These are phyloP conservation scores for Apiotrichum gracile DNA, from an alignment of 1,284 basidiomycete species.

Conservation along the genomic window DNA sequence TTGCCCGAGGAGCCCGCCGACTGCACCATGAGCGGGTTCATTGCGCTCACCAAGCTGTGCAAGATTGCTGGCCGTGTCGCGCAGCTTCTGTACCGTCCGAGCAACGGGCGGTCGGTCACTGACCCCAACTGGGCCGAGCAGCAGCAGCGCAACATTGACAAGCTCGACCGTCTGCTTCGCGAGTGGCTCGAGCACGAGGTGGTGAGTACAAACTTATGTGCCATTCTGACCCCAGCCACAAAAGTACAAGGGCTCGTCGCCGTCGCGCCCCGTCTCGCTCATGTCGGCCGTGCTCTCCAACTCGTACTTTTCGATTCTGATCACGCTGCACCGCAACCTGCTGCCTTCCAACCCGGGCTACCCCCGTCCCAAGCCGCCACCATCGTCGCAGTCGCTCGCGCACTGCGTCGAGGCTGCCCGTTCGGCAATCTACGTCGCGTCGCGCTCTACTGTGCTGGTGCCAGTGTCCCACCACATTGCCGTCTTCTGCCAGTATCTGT, in stretches of 20 bases:
- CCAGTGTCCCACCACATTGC: slow-evolving; percentile 82
- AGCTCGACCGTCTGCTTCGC: slow-evolving; percentile 65
- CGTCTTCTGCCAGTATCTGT: slow-evolving; percentile 84
- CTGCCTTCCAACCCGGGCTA: slow-evolving; percentile 49
- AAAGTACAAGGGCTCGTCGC: slow-evolving; percentile 53
- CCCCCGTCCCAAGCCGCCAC: slow-evolving; percentile 37
- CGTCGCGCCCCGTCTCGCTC: slow-evolving; percentile 32
- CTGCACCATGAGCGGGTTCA: slow-evolving; percentile 64
- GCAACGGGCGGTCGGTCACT: slow-evolving; percentile 27
- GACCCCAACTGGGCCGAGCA: slow-evolving; percentile 67
- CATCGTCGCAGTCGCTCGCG: slow-evolving; percentile 40
- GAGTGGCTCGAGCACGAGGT: slow-evolving; percentile 68
- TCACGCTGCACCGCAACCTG: slow-evolving; percentile 82
- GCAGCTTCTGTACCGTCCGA: slow-evolving; percentile 40
- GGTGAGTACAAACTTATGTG: slow-evolving; percentile 17
- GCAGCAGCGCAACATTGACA: slow-evolving; percentile 66
- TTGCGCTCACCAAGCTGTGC: slow-evolving; percentile 68
- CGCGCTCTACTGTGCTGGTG: slow-evolving; percentile 75
- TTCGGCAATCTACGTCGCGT: slow-evolving; percentile 64
- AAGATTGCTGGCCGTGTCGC: slow-evolving; percentile 72
- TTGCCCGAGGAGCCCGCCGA: slow-evolving; percentile 47
- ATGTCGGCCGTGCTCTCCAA: slow-evolving; percentile 83
- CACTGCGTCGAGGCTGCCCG: slow-evolving; percentile 43
- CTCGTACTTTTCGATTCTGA: slow-evolving; percentile 81
- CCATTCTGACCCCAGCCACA: slow-evolving; percentile 51